Conservation (phyloP, 768 basidiomycete species). For the Coprinopsis strossmayeri region DNA sequence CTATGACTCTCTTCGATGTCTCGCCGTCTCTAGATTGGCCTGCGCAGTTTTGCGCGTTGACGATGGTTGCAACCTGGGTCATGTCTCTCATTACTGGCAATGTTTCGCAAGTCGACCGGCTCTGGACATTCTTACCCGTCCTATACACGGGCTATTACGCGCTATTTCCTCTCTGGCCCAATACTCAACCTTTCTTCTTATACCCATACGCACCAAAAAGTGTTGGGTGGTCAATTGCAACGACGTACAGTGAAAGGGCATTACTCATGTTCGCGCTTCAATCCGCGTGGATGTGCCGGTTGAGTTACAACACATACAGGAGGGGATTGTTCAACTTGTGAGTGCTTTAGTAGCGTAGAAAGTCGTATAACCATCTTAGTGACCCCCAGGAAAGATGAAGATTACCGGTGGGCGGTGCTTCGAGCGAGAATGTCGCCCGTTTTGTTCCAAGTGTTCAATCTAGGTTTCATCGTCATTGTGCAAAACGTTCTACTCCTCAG, state of each 20-base stretch:
- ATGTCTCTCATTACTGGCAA: conserved; percentile 67
- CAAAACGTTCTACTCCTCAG: conserved; percentile 80
- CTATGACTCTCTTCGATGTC: conserved; percentile 21
- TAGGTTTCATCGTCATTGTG: conserved; percentile 68
- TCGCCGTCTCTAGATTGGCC: conserved; percentile 53
- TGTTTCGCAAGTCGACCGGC: conserved; percentile 81
- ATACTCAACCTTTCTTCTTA: conserved; percentile 32
- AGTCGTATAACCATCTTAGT: no score
- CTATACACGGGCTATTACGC: conserved; percentile 83
- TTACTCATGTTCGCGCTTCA: conserved; percentile 68
- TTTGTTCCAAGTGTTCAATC: conserved; percentile 39
- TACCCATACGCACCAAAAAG: conserved; percentile 51
- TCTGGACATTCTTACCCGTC: conserved; percentile 75
- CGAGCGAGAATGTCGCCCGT: conserved; percentile 42
- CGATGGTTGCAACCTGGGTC: conserved; percentile 45
- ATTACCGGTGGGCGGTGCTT: conserved; percentile 87
- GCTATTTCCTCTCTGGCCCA: conserved; percentile 57
- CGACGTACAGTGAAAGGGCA: conserved; percentile 63
- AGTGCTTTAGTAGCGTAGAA: no score
- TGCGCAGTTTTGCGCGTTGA: conserved; percentile 48
- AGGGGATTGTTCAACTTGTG: conserved; percentile 76
- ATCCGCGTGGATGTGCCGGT: conserved; percentile 60
- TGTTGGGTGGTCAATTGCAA: conserved; percentile 30
- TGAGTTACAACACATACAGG: conserved; percentile 78
- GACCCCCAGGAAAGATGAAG: conserved; percentile 81